Conservation (phyloP, 2,329 filamentous ascomycete species). For the Neopestalotiopsis clavispora region DNA sequence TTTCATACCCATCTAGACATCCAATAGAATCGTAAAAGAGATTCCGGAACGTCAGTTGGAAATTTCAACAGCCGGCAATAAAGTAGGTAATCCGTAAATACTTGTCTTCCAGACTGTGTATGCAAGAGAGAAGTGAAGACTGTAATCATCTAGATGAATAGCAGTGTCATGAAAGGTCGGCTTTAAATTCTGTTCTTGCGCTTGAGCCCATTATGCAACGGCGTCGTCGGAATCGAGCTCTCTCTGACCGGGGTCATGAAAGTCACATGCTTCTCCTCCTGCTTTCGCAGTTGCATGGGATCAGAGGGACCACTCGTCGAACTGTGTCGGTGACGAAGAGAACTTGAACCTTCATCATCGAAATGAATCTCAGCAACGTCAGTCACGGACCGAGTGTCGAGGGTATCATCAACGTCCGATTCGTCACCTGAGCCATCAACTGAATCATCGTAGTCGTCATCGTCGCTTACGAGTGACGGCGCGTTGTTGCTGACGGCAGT, state of each 20-base stretch:
- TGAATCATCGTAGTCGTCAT: constrained; percentile 78
- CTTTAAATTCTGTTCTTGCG: constrained; percentile 13
- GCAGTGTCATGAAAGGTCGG: background rate
- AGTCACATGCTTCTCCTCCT: constrained; percentile 60
- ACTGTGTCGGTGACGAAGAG: constrained; percentile 49
- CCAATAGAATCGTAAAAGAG: background rate
- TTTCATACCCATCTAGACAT: background rate
- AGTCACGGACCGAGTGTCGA: constrained; percentile 63
- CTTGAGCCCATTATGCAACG: background rate
- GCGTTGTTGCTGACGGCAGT: constrained; percentile 76
- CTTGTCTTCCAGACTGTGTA: constrained; percentile 3
- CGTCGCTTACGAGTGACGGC: constrained; percentile 80
- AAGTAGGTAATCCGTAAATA: constrained; percentile 9
- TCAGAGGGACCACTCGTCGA: constrained; percentile 37
- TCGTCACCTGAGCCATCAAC: constrained; percentile 65
- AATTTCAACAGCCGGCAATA: background rate
- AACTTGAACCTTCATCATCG: constrained; percentile 55
- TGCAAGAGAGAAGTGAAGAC: constrained; percentile 2
- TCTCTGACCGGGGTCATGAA: constrained; percentile 58
- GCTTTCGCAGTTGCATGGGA: constrained; percentile 56
- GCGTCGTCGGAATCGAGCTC: constrained; percentile 27
- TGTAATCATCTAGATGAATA: background rate
- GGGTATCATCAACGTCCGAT: constrained; percentile 60
- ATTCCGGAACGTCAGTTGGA: background rate
- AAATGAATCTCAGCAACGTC: constrained; percentile 67